Evolutionary conservation across 2,329 filamentous ascomycete species (phyloP), one percentile per base, ranked within the genome.

Genomic region (Fusarium nygamai): DNA sequence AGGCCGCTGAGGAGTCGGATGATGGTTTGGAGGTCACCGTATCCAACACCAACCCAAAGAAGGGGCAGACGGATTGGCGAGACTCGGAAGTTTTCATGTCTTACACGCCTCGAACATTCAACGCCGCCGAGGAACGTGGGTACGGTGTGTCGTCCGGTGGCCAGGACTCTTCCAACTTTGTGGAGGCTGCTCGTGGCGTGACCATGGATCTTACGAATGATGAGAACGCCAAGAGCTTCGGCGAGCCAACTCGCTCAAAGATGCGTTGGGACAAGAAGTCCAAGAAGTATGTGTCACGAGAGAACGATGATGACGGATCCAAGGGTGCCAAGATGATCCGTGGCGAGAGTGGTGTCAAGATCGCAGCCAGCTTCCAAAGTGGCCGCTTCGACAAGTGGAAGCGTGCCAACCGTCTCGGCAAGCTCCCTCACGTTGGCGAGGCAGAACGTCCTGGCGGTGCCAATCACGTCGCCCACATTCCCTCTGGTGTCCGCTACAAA

Each of bases 191-290:
- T n/a, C 90, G 94, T 76, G 90, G 91, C 74, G 94, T 92, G 5
- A 93, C 94, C 44, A 98, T 99, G 94, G 96, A 98, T 82, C 91
- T 99, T 19, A 92, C 90, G 69, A 95, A 95, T 80, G 96, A 99
- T 83, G 96, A 98, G 76, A 90, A 89, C 17, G 90, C 90, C 77
- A 93, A 94, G 80, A 88, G 90, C 4, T 97, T 98, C 81, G 95
- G 91, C 71, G 91, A 94, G 78, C 91, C 94, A 6, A 89, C 92
- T 53, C 92, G 92, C 77, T 84, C 91, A 56, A 90, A 91, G 75
- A 92, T 98, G 91, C 92, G 96, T 75, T 99, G 96, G 96, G 96
- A 99, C 86, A 96, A 97, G 86, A 97, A 98, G 83, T 90, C 91
- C 79, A 97, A 94, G 85, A 98, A 98, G 84, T 99, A 98, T 85